phyloP scores from a whole-genome alignment of 2,329 filamentous ascomycete species.

The Penicillium nordicum region DNA sequence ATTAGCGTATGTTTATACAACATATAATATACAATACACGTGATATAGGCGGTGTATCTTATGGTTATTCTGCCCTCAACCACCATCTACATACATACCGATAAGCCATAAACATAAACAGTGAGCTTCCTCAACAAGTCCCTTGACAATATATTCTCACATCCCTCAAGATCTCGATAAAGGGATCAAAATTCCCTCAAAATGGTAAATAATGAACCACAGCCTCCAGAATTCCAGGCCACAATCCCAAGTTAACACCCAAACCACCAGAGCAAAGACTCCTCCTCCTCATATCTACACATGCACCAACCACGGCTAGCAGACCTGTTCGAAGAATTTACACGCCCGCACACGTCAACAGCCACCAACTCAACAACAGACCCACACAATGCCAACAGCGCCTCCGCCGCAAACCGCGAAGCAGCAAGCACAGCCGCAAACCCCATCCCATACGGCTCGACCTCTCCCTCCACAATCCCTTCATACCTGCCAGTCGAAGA shows the following conservation, averaged over 20 bases:
- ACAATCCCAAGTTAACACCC: not conserved
- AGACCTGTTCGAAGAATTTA: conserved; percentile 52
- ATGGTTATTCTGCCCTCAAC: conserved; percentile 1
- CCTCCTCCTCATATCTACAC: conserved; percentile 48
- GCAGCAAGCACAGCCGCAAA: conserved; percentile 8
- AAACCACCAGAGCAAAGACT: conserved; percentile 47
- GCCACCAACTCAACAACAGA: not conserved
- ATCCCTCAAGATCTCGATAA: not conserved
- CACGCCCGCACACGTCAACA: conserved; percentile 42
- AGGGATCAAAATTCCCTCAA: not conserved
- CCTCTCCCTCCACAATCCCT: conserved; percentile 34
- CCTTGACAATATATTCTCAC: not conserved
- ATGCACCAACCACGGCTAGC: conserved; percentile 48
- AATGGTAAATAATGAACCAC: not conserved
- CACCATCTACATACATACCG: not conserved
- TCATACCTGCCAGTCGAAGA: conserved; percentile 55
- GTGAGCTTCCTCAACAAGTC: not conserved
- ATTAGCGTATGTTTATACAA: too few relatives aligned
- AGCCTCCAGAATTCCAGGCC: not conserved
- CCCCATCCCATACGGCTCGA: conserved; percentile 29
- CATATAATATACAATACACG: too few relatives aligned
- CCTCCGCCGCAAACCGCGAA: not conserved
- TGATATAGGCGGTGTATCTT: not conserved
- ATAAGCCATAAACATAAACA: not conserved
- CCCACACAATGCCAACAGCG: conserved; percentile 2